phyloP scores from a whole-genome alignment of 331 rosid genomes.

The Malus hybrid region DNA sequence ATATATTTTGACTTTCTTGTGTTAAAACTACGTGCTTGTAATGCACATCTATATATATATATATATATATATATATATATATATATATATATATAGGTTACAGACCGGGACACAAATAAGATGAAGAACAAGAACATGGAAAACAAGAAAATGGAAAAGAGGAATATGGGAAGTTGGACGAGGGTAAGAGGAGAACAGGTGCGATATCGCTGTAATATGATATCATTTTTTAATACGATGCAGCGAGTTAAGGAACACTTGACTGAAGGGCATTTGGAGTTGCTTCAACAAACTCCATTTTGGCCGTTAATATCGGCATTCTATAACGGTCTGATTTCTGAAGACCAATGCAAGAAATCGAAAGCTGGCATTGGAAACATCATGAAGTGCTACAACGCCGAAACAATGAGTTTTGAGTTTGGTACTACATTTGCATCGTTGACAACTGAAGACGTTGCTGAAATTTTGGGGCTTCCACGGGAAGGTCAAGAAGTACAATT shows the following conservation, averaged over 20 bases:
- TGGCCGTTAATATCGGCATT: background rate
- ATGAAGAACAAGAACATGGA: too few species aligned
- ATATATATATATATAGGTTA: too few species aligned
- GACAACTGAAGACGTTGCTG: background rate
- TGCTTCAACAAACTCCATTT: slow-evolving; percentile 1
- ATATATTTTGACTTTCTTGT: too few species aligned
- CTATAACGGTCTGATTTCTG: background rate
- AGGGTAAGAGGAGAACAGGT: background rate
- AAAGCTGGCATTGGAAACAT: background rate
- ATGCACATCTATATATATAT: too few species aligned
- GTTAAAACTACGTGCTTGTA: too few species aligned
- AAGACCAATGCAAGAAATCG: background rate
- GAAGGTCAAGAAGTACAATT: background rate
- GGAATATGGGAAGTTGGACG: background rate
- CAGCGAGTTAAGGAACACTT: background rate
- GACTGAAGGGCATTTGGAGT: background rate
- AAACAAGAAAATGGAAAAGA: background rate
- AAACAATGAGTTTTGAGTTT: background rate
- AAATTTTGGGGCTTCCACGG: background rate
- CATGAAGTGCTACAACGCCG: background rate
- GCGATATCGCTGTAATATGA: background rate
- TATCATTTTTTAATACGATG: background rate
- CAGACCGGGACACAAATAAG: too few species aligned
- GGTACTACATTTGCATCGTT: background rate
- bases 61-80: too few species aligned